A percentile compares a stretch with the other conserved stretches of the same genome.
These are phyloP conservation scores for Avena eriantha DNA, from an alignment of 176 grass and related monocot genomes.

Conservation along the genomic window DNA sequence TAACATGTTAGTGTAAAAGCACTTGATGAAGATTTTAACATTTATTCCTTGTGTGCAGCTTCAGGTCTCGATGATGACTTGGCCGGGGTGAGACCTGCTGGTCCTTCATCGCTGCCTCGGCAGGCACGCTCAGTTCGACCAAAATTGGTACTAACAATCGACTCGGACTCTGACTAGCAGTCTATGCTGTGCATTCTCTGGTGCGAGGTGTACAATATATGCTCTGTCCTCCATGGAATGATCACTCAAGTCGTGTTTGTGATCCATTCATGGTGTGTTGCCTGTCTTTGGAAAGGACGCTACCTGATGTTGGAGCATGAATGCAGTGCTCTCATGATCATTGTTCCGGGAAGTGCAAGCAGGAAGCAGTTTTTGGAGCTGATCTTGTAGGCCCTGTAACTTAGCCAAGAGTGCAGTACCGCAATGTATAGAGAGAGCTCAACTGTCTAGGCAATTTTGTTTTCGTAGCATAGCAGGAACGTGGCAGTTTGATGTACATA, in stretches of 20 bases:
- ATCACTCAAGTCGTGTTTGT: conserved; percentile 21
- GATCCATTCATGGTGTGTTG: background rate
- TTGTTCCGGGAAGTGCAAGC: background rate
- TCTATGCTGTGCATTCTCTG: background rate
- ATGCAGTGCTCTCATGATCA: background rate
- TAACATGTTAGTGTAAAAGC: background rate
- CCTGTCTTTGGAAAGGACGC: background rate
- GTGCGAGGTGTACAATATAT: background rate
- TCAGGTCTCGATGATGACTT: conserved; percentile 22
- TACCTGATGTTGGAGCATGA: conserved; percentile 3
- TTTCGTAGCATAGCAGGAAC: conserved; percentile 27
- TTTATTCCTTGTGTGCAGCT: conserved; percentile 53
- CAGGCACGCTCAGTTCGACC: conserved; percentile 50
- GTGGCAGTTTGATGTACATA: conserved; percentile 36
- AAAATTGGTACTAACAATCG: conserved; percentile 55
- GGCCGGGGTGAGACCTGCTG: background rate
- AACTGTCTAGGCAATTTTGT: conserved; percentile 23
- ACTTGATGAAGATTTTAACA: background rate
- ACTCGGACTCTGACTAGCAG: conserved; percentile 75
- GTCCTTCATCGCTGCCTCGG: background rate
- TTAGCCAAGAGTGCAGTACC: background rate
- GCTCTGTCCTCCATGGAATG: background rate
- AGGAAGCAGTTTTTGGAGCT: conserved; percentile 14
- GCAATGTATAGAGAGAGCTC: background rate
- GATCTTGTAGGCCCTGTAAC: background rate